phyloP scores from a whole-genome alignment of 805 yeast species.

The Scheffersomyces lignosus region DNA sequence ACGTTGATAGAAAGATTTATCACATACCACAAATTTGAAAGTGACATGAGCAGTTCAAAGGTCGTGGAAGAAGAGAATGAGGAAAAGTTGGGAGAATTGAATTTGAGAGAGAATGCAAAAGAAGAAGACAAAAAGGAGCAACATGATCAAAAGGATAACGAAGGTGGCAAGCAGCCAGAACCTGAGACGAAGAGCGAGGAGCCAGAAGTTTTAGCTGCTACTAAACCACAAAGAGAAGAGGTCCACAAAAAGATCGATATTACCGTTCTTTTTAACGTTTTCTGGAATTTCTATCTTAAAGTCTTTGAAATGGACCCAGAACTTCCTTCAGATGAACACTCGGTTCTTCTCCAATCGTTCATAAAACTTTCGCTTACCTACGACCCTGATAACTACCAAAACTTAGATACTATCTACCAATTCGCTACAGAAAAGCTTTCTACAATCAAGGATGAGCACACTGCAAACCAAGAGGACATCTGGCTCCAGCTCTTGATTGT shows the following conservation, averaged over 20 bases:
- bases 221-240: constrained; percentile 2
- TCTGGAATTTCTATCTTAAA: constrained; percentile 64
- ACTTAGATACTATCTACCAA: constrained; percentile 61
- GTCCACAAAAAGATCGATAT: constrained; percentile 6
- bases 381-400: constrained; percentile 60
- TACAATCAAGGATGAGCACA: constrained; percentile 9
- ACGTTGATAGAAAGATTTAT: constrained; percentile 74
- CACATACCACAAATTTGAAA: constrained; percentile 38
- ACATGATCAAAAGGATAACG: constrained; percentile 12
- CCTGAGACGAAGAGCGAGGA: constrained; percentile 5
- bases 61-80: constrained; percentile 10
- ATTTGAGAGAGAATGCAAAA: constrained; percentile 11
- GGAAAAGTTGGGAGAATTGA: constrained; percentile 5
- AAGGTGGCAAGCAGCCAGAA: constrained; percentile 8
- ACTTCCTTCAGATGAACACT: constrained; percentile 64
- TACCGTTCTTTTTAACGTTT: constrained; percentile 53
- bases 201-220: constrained; percentile 1
- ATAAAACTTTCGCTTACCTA: constrained; percentile 63
- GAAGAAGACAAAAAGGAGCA: constrained; percentile 14
- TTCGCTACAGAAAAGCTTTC: constrained; percentile 48
- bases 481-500: constrained; percentile 48
- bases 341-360: constrained; percentile 64
- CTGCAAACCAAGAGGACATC: constrained; percentile 23
- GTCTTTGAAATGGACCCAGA: constrained; percentile 61
- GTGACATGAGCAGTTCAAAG: constrained; percentile 29